Percentiles rank a stretch among this genome's conserved stretches.
These are phyloP conservation scores for Barbarea vulgaris DNA, from an alignment of 345 rosid genomes.

Conservation along the genomic window DNA sequence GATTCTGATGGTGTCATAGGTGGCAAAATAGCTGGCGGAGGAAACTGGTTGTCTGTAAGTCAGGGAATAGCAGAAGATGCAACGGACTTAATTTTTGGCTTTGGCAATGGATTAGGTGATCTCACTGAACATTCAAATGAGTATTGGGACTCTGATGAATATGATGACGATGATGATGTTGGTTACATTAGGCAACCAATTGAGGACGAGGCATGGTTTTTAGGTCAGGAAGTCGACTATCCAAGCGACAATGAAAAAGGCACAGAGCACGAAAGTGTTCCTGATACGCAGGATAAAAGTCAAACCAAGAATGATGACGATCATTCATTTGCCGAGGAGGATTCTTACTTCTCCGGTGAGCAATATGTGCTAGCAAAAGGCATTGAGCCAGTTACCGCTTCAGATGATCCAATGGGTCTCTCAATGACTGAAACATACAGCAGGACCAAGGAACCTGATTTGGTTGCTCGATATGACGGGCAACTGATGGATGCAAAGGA, in stretches of 20 bases:
- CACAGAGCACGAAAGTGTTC: constrained; percentile 70
- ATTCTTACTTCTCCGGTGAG: constrained; percentile 93
- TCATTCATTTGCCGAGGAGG: constrained; percentile 92
- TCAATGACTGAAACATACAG: constrained; percentile 62
- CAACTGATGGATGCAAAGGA: constrained; percentile 84
- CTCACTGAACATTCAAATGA: constrained; percentile 79
- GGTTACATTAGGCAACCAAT: constrained; percentile 95
- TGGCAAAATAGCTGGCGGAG: constrained; percentile 76
- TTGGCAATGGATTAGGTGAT: constrained; percentile 90
- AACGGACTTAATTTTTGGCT: constrained; percentile 89
- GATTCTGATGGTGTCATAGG: constrained; percentile 48
- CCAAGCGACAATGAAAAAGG: constrained; percentile 95
- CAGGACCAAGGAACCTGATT: constrained; percentile 52
- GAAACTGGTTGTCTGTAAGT: constrained; percentile 94
- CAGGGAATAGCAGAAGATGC: constrained; percentile 96
- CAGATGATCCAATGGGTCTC: constrained; percentile 73
- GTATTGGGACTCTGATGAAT: constrained; percentile 98
- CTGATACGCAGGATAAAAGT: constrained; percentile 75
- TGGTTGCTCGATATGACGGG: constrained; percentile 73
- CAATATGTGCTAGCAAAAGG: constrained; percentile 69
- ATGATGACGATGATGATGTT: constrained; percentile 91
- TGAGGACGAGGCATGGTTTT: constrained; percentile 96
- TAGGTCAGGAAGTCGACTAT: constrained; percentile 93
- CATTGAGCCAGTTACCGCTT: constrained; percentile 58
- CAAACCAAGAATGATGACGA: constrained; percentile 79